A percentile compares a stretch with the other conserved stretches of the same genome.
Evolutionary conservation across 2,329 filamentous ascomycete species (phyloP).

Genomic region (Talaromyces sp.): DNA sequence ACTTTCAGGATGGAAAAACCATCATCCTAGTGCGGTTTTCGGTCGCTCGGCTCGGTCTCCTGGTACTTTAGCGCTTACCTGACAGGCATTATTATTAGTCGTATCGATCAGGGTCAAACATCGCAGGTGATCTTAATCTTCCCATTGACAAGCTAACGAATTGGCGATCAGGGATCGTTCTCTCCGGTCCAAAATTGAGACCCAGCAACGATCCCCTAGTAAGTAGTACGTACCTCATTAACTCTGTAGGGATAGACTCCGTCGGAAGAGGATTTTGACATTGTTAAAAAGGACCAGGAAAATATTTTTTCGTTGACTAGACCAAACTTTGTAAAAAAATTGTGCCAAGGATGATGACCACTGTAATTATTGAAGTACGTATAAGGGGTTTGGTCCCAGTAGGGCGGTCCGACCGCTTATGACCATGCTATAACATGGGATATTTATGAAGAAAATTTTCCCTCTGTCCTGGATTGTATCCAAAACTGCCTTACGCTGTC

Average conservation of each 20-base stretch:
- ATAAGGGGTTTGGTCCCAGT: not conserved
- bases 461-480: not conserved
- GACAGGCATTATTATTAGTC: not conserved
- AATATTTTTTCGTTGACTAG: not conserved
- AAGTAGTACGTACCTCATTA: not conserved
- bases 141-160: not conserved
- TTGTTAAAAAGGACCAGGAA: not conserved
- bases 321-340: not conserved
- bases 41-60: not conserved
- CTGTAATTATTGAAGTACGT: not conserved
- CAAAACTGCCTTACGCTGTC: not conserved
- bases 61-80: not conserved
- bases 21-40: not conserved
- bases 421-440: not conserved
- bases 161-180: not conserved
- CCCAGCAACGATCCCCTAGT: not conserved
- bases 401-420: not conserved
- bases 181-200: not conserved
- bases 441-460: not conserved
- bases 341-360: not conserved
- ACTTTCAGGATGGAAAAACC: not conserved
- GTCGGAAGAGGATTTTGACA: not conserved
- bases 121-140: not conserved
- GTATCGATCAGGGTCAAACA: not conserved
- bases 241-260: not conserved